Evolutionary conservation across 495 filamentous ascomycete genomes (phyloP).

Genomic region (Penicillium paradoxum): DNA sequence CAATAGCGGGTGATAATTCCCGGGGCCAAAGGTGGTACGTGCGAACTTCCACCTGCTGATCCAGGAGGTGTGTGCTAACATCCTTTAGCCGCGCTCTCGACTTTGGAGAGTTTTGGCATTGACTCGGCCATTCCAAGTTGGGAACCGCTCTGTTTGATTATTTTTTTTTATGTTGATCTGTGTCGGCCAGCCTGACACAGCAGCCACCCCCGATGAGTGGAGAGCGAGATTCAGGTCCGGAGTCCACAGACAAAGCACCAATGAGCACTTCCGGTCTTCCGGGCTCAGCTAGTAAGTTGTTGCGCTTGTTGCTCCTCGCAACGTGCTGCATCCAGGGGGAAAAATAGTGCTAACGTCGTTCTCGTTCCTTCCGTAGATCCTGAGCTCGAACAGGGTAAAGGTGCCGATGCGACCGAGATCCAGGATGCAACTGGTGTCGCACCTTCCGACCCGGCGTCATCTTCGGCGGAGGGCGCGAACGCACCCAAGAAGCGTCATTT

Average conservation of each 20-base stretch:
- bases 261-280: slow-evolving; percentile 32
- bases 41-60: slow-evolving; percentile 25
- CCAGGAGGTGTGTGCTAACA: slow-evolving; percentile 39
- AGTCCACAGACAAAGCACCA: slow-evolving; percentile 31
- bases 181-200: slow-evolving; percentile 13
- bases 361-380: slow-evolving; percentile 20
- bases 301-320: not conserved
- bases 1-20: slow-evolving; percentile 11
- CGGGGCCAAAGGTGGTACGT: slow-evolving; percentile 27
- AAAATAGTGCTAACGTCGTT: slow-evolving; percentile 12
- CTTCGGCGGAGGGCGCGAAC: slow-evolving; percentile 19
- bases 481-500: slow-evolving; percentile 53
- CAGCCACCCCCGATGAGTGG: slow-evolving; percentile 34
- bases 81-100: slow-evolving; percentile 20
- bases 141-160: slow-evolving; percentile 1
- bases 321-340: not conserved
- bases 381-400: slow-evolving; percentile 26
- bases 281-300: slow-evolving; percentile 20
- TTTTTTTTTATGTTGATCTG: slow-evolving; percentile 3
- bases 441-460: slow-evolving; percentile 19
- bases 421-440: slow-evolving; percentile 23
- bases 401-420: slow-evolving; percentile 25
- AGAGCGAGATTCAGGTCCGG: slow-evolving; percentile 32
- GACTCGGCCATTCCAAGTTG: slow-evolving; percentile 1
- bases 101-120: slow-evolving; percentile 8